Base-by-base conservation (phyloP, 176 grass and related monocot species). In the Aegilops tauschii region DNA sequence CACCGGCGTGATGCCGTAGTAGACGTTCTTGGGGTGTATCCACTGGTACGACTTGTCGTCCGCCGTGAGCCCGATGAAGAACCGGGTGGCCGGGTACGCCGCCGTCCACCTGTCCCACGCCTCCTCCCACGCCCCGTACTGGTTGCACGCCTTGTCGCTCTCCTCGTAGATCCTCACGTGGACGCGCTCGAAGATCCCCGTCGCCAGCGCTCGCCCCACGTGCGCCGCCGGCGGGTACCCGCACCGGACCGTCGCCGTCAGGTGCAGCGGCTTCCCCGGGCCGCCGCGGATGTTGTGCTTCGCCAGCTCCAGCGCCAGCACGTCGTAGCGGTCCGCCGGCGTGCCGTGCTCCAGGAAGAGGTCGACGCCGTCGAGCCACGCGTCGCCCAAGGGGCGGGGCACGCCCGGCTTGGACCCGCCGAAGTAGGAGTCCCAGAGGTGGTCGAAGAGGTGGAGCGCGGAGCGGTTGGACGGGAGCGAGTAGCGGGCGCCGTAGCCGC, bases 191-290 rank as follows among this genome's bases (percentile, higher is more conserved):
- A 88, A 84, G 81, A 78, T 45, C 1, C 74, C 74, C 54, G 81
- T 84, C 17, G 44, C 81, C 12, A 84, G 20, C 20, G 81, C 80
- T 0, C 50, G 10, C 6, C 3, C 13, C 13, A 83, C 34, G 65
- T 63, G 12, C 14, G 1, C 1, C 28, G 9, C 52, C 52, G 56
- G 56, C 6, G 83, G 88, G 83, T 62, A 65, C 62, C 9, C 20
- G 71, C 88, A 86, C 21, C 54, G 29, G 27, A 68, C 69, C 78
- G 88, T 82, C 20, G 88, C 83, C 63, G 88, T 76, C 47, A 80
- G 85, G 28, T 21, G 70, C 1, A 80, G 21, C 3, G 37, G 77
- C 7, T 32, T 31, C 23, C 17, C 30, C 5, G 18, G 63, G 0
- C 11, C 61, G 5, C 18, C 20, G 39, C 64, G 17, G 2, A 21